phyloP scores from a whole-genome alignment of 768 basidiomycete species.

The Pleurotus pulmonarius region DNA sequence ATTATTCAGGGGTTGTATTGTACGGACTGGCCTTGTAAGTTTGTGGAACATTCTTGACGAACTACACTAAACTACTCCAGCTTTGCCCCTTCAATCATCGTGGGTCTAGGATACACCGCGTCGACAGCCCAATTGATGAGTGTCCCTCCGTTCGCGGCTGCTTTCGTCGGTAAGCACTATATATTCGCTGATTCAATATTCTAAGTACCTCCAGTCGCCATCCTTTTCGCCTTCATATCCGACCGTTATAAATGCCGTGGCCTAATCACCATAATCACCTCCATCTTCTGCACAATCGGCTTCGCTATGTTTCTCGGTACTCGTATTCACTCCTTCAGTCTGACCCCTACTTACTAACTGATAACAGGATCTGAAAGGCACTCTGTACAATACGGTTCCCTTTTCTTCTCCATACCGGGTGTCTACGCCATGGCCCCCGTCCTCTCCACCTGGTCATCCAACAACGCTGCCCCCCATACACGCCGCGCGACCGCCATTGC shows the following conservation, averaged over 20 bases:
- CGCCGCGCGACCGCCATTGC: constrained; percentile 15
- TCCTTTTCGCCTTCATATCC: too few species aligned
- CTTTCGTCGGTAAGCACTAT: constrained; percentile 27
- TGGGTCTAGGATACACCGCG: constrained; percentile 52
- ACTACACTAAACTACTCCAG: constrained; percentile 23
- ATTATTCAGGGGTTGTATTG: constrained; percentile 13
- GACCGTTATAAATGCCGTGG: constrained; percentile 34
- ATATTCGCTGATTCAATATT: background rate
- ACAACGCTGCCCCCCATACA: constrained; percentile 54
- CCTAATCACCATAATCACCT: constrained; percentile 37
- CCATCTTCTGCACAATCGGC: constrained; percentile 40
- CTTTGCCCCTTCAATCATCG: constrained; percentile 72
- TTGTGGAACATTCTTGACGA: background rate
- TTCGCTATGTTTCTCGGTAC: constrained; percentile 52
- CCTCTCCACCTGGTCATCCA: constrained; percentile 54
- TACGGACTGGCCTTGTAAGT: constrained; percentile 48
- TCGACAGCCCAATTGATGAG: constrained; percentile 58
- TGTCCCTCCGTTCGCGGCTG: constrained; percentile 50
- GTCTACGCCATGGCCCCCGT: constrained; percentile 44
- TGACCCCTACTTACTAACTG: background rate
- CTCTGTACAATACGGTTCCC: constrained; percentile 44
- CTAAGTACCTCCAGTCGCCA: background rate
- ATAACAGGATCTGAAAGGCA: constrained; percentile 29
- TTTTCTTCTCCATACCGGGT: constrained; percentile 53
- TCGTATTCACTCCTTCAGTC: constrained; percentile 9